phyloP scores from a whole-genome alignment of 257 asterid genomes.

The Rehmannia glutinosa region DNA sequence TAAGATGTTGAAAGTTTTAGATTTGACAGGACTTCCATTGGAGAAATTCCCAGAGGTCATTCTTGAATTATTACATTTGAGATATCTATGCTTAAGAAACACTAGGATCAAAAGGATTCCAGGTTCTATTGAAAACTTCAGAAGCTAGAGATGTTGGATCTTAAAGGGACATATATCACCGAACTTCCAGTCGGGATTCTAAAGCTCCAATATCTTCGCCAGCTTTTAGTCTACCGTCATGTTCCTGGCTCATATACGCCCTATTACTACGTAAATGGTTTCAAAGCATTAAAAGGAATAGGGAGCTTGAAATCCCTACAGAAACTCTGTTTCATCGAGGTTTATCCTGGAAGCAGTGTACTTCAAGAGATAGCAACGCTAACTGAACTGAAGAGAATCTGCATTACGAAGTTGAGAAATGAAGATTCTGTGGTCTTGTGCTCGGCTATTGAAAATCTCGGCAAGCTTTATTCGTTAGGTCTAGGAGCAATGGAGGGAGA shows the following conservation, averaged over 20 bases:
- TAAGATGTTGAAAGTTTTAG: no score
- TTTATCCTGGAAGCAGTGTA: slow-evolving; percentile 10
- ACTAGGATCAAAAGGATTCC: slow-evolving; percentile 22
- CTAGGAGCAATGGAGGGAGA: no score
- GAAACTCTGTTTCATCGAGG: slow-evolving; percentile 26
- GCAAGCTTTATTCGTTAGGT: slow-evolving; percentile 18
- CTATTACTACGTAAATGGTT: no score
- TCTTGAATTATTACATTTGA: slow-evolving; percentile 20
- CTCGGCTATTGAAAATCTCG: slow-evolving; percentile 25
- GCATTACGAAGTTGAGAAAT: slow-evolving; percentile 26
- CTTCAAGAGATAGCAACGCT: slow-evolving; percentile 21
- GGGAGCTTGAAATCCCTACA: slow-evolving; percentile 24
- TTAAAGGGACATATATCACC: slow-evolving; percentile 25
- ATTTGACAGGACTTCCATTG: slow-evolving; percentile 22
- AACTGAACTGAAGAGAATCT: slow-evolving; percentile 22
- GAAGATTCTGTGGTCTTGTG: slow-evolving; percentile 29
- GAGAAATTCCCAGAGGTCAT: slow-evolving; percentile 17
- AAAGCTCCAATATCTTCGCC: no score
- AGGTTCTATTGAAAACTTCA: slow-evolving; percentile 23
- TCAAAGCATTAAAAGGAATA: no score
- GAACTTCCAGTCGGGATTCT: no score
- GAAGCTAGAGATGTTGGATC: slow-evolving; percentile 32
- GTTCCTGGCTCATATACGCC: no score
- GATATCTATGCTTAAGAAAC: slow-evolving; percentile 30
- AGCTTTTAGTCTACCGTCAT: no score